Base-by-base conservation (phyloP, 179 eudicot species). In the Actinidia arguta region DNA sequence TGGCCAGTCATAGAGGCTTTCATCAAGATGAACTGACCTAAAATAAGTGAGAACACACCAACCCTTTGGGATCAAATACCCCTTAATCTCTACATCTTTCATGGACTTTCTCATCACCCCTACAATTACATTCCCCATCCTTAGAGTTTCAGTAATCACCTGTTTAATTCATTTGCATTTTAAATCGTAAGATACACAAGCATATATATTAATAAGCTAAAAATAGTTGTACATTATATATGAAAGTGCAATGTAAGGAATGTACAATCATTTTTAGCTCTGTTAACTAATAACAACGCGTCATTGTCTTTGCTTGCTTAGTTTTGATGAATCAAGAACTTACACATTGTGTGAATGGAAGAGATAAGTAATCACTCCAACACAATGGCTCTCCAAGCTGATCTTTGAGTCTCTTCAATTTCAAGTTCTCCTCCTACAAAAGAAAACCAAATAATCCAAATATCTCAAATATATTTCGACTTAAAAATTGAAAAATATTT, bases 41-140 rank as follows among this genome's bases (percentile, higher is more conserved):
- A 97, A 91, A 83, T 92, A 90, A 0, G 95, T 81, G 70, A 97
- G 84, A 47, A 93, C 98, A 82, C 95, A 92, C 94, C 97, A 97
- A 75, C 98, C 98, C 77, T 92, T 92, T 22, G 98, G 99, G 73
- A 97, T 92, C 27, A 87, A 59, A 61, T 90, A 82, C 8, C 97
- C 98, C 71, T 93, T 93, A 6, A 97, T 88, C 71, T 93, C 92
- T 27, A 97, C 98, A 83, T 95, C 98, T 86, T 90, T 93, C 91
- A 91, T 87, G 16, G 99, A 92, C 78, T 93, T 91, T 78, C 98
- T 90, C 91, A 95, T 90, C 71, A 97, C 96, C 2, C 95, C 98
- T 5, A 85, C 86, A 18, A 95, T 92, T 22, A 97, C 86, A 76
- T 93, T 97, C 51, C 95, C 99, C 90, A 95, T 84, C 80, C 99